A percentile compares a stretch with the other conserved stretches of the same genome.
Evolutionary conservation across 345 rosid species (phyloP).

Genomic region (Ceriops zippeliana): DNA sequence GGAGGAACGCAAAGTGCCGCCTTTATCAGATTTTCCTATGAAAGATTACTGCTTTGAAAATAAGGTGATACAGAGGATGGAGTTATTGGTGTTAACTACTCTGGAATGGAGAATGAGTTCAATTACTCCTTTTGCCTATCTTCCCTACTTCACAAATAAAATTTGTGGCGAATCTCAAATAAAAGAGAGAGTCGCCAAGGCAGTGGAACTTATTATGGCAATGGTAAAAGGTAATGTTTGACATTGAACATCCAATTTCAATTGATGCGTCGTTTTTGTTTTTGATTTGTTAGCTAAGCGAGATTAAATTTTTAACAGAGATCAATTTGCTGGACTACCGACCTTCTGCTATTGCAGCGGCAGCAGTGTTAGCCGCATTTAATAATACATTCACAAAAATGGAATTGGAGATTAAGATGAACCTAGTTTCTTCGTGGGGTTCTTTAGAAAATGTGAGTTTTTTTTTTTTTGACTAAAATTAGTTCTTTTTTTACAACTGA

Average conservation of each 20-base stretch:
- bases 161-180: conserved; percentile 27
- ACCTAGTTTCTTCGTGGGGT: conserved; percentile 44
- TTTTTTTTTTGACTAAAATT: background rate
- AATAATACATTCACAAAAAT: conserved; percentile 44
- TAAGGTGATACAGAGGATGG: conserved; percentile 58
- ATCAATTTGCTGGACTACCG: conserved; percentile 54
- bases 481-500: background rate
- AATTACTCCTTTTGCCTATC: conserved; percentile 69
- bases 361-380: conserved; percentile 62
- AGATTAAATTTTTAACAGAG: conserved; percentile 35
- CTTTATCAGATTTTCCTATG: conserved; percentile 48
- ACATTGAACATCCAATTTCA: background rate
- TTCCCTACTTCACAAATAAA: conserved; percentile 52
- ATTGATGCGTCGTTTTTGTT: background rate
- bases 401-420: conserved; percentile 47
- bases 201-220: conserved; percentile 46
- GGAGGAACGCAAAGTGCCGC: conserved; percentile 68
- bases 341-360: conserved; percentile 71
- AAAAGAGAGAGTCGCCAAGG: conserved; percentile 37
- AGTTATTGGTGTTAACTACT: conserved; percentile 56
- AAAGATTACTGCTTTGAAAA: conserved; percentile 48
- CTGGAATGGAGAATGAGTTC: conserved; percentile 75
- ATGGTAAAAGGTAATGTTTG: conserved; percentile 47
- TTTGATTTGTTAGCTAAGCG: background rate
- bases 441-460: conserved; percentile 51